These are phyloP conservation scores for Catharanthus roseus DNA, from an alignment of 257 asterid genomes.

Conservation along the genomic window DNA sequence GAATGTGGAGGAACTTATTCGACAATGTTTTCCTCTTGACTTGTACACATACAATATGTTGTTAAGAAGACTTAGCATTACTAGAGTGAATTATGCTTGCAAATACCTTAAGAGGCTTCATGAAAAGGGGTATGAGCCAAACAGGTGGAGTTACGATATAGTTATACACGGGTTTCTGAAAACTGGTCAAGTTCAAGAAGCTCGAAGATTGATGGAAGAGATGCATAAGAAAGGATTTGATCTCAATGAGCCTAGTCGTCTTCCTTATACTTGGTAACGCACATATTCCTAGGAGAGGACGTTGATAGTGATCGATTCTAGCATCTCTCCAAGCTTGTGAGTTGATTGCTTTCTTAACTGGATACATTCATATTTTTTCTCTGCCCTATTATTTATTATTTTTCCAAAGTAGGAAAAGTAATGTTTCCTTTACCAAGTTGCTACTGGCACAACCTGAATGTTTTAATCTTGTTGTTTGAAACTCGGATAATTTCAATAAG, in stretches of 20 bases:
- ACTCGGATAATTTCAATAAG: neutral
- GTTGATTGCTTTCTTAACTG: slow-evolving; percentile 13
- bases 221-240: slow-evolving; percentile 49
- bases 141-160: slow-evolving; percentile 59
- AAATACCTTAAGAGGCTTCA: slow-evolving; percentile 33
- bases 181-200: slow-evolving; percentile 55
- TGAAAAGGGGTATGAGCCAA: slow-evolving; percentile 59
- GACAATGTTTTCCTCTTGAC: slow-evolving; percentile 49
- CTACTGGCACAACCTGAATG: neutral
- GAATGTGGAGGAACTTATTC: slow-evolving; percentile 45
- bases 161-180: slow-evolving; percentile 49
- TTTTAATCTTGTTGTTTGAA: slow-evolving; percentile 3
- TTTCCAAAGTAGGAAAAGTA: neutral
- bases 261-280: neutral
- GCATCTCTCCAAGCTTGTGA: slow-evolving; percentile 12
- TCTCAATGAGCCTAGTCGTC: slow-evolving; percentile 26
- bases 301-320: neutral
- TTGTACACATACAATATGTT: slow-evolving; percentile 63
- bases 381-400: neutral
- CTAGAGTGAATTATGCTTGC: slow-evolving; percentile 39
- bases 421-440: neutral
- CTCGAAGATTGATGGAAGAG: slow-evolving; percentile 48
- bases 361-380: slow-evolving; percentile 4
- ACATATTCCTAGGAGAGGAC: neutral
- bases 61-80: slow-evolving; percentile 48